These are phyloP conservation scores for Termitomyces sp. DNA, from an alignment of 768 basidiomycete species.

Conservation along the genomic window DNA sequence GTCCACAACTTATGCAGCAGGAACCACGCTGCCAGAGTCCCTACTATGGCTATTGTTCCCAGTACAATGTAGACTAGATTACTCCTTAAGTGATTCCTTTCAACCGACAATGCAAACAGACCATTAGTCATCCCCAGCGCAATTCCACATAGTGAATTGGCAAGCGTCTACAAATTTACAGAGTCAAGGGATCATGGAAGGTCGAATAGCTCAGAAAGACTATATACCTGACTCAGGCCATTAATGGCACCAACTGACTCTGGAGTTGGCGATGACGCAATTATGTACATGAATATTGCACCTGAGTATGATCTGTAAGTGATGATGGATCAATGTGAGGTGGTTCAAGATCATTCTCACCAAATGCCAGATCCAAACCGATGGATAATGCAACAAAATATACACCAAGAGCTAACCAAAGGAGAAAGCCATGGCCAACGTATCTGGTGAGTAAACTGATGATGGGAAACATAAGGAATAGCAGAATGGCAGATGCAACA, in stretches of 20 bases:
- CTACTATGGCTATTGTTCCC: constrained; percentile 17
- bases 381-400: constrained; percentile 47
- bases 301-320: constrained; percentile 30
- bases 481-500: constrained; percentile 45
- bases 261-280: constrained; percentile 57
- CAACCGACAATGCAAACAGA: constrained; percentile 57
- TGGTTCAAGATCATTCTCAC: constrained; percentile 25
- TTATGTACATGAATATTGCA: constrained; percentile 66
- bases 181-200: background rate
- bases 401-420: constrained; percentile 46
- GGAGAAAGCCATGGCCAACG: constrained; percentile 37
- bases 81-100: constrained; percentile 43
- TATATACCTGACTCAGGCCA: constrained; percentile 30
- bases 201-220: background rate
- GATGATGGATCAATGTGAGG: background rate
- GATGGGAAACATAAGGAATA: constrained; percentile 55
- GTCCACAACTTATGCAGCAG: constrained; percentile 20
- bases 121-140: constrained; percentile 57
- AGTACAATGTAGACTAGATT: constrained; percentile 43
- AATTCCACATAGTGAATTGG: constrained; percentile 33
- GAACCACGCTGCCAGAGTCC: constrained; percentile 22
- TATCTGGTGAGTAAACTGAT: constrained; percentile 49
- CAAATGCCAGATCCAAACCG: constrained; percentile 47
- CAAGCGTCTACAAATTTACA: constrained; percentile 31
- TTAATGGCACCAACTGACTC: constrained; percentile 66